Evolutionary conservation across 257 asterid species (phyloP).

Genomic region (Ophiorrhiza pumila): DNA sequence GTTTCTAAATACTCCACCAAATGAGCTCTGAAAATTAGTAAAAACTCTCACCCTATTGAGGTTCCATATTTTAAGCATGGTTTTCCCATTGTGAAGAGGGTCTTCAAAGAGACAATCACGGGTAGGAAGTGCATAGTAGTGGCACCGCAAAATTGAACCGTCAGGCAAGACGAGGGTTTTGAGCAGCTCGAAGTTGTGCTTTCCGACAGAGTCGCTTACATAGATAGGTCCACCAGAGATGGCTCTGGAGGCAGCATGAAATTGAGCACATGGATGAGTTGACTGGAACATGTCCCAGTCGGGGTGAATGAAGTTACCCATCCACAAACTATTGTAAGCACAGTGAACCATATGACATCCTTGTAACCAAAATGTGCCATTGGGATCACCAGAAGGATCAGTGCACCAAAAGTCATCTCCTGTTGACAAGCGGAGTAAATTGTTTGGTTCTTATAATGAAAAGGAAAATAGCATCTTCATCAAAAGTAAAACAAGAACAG

Average conservation of each 20-base stretch:
- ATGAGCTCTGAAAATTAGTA: background rate
- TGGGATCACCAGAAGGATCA: constrained; percentile 89
- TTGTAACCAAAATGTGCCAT: constrained; percentile 91
- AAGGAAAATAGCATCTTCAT: too few species aligned
- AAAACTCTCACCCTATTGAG: constrained; percentile 55
- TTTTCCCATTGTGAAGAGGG: constrained; percentile 79
- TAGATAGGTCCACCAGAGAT: constrained; percentile 97
- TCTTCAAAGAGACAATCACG: constrained; percentile 84
- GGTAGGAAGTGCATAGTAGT: constrained; percentile 69
- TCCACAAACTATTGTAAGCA: constrained; percentile 94
- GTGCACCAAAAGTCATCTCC: constrained; percentile 99
- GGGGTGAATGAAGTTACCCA: constrained; percentile 94
- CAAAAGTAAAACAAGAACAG: background rate
- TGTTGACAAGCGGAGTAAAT: constrained; percentile 15
- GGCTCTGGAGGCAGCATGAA: constrained; percentile 94
- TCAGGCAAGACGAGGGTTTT: constrained; percentile 70
- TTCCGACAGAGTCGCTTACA: constrained; percentile 72
- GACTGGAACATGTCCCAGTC: constrained; percentile 99
- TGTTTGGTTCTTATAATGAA: too few species aligned
- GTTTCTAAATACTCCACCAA: too few species aligned
- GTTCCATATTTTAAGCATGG: constrained; percentile 92
- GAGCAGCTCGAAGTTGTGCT: constrained; percentile 71
- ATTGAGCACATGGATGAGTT: constrained; percentile 87
- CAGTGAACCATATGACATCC: constrained; percentile 99
- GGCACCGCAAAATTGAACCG: constrained; percentile 76